phyloP scores from a whole-genome alignment of 768 basidiomycete genomes.

The Podaxis sp. region DNA sequence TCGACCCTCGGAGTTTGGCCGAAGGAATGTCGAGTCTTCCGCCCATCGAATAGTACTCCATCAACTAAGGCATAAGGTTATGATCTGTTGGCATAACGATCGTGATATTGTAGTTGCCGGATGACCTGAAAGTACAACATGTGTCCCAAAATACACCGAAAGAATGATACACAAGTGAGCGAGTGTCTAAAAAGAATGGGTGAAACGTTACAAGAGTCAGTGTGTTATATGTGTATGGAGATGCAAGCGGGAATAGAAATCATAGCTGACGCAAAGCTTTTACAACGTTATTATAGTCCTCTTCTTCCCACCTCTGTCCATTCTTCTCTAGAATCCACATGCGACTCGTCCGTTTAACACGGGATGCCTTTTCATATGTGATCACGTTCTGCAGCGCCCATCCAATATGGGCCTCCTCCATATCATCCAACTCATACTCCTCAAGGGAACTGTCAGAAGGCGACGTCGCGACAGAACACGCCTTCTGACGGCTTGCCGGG shows the following conservation, averaged over 20 bases:
- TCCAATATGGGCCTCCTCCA: slow-evolving; percentile 7
- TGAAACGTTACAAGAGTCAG: neutral
- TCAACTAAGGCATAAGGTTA: neutral
- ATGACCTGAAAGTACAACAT: neutral
- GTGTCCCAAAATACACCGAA: neutral
- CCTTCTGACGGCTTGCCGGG: neutral
- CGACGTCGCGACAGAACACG: neutral
- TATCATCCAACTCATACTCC: slow-evolving; percentile 5
- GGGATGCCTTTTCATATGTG: slow-evolving; percentile 2
- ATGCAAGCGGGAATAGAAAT: neutral
- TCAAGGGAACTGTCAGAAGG: neutral
- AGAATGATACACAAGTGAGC: neutral
- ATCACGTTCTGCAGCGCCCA: slow-evolving; percentile 8
- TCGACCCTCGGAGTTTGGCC: slow-evolving; percentile 55
- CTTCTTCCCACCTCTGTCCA: slow-evolving; percentile 8
- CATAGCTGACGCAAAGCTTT: slow-evolving; percentile 9
- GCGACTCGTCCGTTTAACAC: slow-evolving; percentile 6
- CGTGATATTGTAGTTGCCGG: neutral
- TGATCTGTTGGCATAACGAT: neutral
- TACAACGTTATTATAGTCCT: slow-evolving; percentile 5
- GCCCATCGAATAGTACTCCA: neutral
- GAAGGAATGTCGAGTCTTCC: slow-evolving; percentile 39
- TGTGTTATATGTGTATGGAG: neutral
- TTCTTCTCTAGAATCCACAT: slow-evolving; percentile 13
- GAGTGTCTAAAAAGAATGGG: neutral